Percentiles rank a stretch among this genome's conserved stretches.
These are phyloP conservation scores for Xylaria sp. DNA, from an alignment of 2,329 filamentous ascomycete genomes.

Conservation along the genomic window DNA sequence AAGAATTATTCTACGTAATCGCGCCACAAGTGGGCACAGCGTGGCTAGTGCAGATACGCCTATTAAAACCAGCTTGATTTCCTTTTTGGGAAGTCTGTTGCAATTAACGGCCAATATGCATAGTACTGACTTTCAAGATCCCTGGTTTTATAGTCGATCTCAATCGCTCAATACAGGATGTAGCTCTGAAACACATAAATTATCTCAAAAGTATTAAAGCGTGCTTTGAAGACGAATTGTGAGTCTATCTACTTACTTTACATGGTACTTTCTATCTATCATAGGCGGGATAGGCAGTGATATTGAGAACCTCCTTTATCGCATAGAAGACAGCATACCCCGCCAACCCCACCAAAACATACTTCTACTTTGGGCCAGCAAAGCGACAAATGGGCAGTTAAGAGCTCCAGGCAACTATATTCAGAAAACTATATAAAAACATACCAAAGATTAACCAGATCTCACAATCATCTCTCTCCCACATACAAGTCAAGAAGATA, in stretches of 20 bases:
- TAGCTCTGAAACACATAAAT: too few relatives aligned
- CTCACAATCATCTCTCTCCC: neutral
- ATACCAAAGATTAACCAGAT: neutral
- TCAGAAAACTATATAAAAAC: conserved; percentile 15
- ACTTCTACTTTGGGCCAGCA: conserved; percentile 41
- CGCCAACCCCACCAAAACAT: conserved; percentile 51
- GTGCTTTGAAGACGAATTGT: too few relatives aligned
- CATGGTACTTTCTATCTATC: too few relatives aligned
- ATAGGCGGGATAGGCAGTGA: too few relatives aligned
- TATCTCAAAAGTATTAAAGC: too few relatives aligned
- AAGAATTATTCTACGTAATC: conserved; percentile 1
- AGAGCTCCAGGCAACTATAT: conserved; percentile 39
- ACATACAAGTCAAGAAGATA: neutral
- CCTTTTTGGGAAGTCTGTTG: neutral
- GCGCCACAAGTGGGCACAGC: neutral
- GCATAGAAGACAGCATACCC: conserved; percentile 38
- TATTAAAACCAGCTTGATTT: neutral
- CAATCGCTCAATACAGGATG: too few relatives aligned
- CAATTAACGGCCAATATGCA: too few relatives aligned
- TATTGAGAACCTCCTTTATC: neutral
- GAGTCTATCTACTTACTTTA: too few relatives aligned
- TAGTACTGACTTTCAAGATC: too few relatives aligned
- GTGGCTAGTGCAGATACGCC: neutral
- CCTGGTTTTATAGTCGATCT: too few relatives aligned
- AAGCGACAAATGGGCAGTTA: neutral